These are phyloP conservation scores for Plasmodium coatneyi DNA, from an alignment of 169 alveolate species.

Conservation along the genomic window DNA sequence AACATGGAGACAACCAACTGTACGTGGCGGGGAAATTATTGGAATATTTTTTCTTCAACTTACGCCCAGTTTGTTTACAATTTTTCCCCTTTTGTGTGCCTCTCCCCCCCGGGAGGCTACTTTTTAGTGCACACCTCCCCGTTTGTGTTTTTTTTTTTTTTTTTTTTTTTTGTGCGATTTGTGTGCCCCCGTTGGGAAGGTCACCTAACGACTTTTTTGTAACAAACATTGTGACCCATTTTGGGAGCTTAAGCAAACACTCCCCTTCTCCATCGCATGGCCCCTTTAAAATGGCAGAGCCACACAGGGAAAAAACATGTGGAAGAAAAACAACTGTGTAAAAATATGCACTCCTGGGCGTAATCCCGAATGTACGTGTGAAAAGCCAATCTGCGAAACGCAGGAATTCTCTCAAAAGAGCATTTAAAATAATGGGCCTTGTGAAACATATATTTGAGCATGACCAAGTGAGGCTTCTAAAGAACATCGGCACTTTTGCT, in stretches of 20 bases:
- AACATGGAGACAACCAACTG: not conserved
- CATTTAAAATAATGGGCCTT: slow-evolving; percentile 52
- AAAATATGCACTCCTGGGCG: not conserved
- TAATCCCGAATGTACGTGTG: not conserved
- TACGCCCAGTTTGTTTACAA: not conserved
- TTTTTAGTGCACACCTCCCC: not conserved
- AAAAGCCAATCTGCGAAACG: not conserved
- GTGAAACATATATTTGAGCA: slow-evolving; percentile 30
- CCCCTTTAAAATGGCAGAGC: too few species aligned
- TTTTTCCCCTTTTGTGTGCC: not conserved
- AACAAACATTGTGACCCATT: not conserved
- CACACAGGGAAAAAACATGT: not conserved
- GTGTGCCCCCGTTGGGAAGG: not conserved
- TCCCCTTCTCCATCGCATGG: not conserved
- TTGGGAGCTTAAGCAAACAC: not conserved
- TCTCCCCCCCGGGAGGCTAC: not conserved
- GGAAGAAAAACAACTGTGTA: not conserved
- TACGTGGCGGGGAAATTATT: not conserved
- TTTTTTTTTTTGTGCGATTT: not conserved
- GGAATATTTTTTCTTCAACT: not conserved
- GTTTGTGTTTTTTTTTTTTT: not conserved
- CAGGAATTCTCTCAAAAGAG: not conserved
- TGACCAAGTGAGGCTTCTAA: slow-evolving; percentile 30
- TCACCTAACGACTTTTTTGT: not conserved
- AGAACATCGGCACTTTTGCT: not conserved